Base-by-base conservation (phyloP, 352 stramenopile genomes). In the Phytophthora aleatoria region DNA sequence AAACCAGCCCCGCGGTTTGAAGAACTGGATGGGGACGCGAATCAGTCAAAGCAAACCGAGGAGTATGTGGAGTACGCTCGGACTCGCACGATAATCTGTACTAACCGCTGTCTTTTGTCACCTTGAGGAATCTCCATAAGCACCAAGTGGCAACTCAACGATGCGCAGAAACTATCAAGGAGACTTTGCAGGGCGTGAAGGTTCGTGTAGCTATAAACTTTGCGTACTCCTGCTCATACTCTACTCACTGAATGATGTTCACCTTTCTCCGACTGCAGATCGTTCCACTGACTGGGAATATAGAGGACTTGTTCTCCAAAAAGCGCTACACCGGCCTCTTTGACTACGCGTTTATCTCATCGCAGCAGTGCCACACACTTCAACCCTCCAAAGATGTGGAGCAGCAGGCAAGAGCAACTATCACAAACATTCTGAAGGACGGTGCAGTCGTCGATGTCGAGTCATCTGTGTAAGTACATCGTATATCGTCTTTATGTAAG, bases 281-380 rank as follows among this genome's bases (percentile, higher is more conserved):
- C 50, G 83, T 92, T 26, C 80, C 81, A 3, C 52, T 95, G 16
- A 83, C 74, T 3, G 84, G 83, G 4, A 74, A 74, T 27, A 39
- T 92, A 5, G 74, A 91, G 8, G 76, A 87, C 42, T 47, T 93
- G 20, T 87, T 82, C 49, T 56, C 49, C 3, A 91, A 88, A 58
- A 87, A 88, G 49, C 75, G 82, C 16, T 95, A 95, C 54, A 35
- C 64, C 3, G 61, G 66, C 4, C 52, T 74, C 13, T 95, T 95
- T 48, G 74, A 92, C 56, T 71, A 88, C 43, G 81, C 78, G 5
- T 91, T 91, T 41, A 54, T 93, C 10, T 91, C 84, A 1, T 79
- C 79, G 0, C 84, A 91, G 42, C 73, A 88, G 31, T 83, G 63
- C 28, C 80, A 90, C 53, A 76, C 52, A 41, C 57, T 93, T 2